A percentile compares a stretch with the other conserved stretches of the same genome.
Evolutionary conservation across 2,329 filamentous ascomycete genomes (phyloP).

Genomic region (Fusarium subtropicale): DNA sequence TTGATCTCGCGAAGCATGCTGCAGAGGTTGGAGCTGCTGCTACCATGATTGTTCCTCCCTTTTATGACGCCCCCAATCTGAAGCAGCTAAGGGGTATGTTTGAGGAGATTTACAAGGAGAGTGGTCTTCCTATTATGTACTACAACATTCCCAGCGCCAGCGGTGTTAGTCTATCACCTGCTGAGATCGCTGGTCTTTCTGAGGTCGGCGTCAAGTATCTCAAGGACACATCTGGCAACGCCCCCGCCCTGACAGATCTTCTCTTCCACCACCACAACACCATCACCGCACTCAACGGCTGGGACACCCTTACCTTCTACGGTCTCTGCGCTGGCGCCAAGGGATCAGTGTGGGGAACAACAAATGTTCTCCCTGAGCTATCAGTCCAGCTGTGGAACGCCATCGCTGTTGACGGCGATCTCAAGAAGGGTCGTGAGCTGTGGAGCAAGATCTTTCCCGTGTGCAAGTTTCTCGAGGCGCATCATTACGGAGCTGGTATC

Average conservation of each 20-base stretch:
- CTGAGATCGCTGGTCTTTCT: conserved; percentile 57
- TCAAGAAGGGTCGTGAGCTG: conserved; percentile 57
- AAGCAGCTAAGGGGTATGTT: conserved; percentile 53
- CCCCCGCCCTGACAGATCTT: conserved; percentile 61
- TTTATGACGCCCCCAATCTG: conserved; percentile 59
- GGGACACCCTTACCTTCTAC: conserved; percentile 66
- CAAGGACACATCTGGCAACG: conserved; percentile 65
- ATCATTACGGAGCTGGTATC: conserved; percentile 60
- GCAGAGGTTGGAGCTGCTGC: conserved; percentile 54
- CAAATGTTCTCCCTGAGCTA: conserved; percentile 63
- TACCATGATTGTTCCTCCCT: conserved; percentile 63
- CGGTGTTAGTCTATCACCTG: conserved; percentile 56
- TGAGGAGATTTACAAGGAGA: conserved; percentile 55
- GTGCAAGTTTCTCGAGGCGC: conserved; percentile 62
- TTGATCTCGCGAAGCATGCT: conserved; percentile 50
- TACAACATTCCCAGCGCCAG: conserved; percentile 64
- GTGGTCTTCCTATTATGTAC: conserved; percentile 59
- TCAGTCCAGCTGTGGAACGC: conserved; percentile 61
- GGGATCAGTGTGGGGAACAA: conserved; percentile 63
- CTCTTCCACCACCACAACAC: conserved; percentile 55
- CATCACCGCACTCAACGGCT: conserved; percentile 64
- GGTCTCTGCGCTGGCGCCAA: conserved; percentile 62
- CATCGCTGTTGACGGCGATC: conserved; percentile 53
- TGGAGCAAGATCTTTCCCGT: conserved; percentile 63
- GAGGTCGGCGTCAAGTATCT: conserved; percentile 62